Conservation (phyloP, 495 filamentous ascomycete species). For the Daldinia decipiens region DNA sequence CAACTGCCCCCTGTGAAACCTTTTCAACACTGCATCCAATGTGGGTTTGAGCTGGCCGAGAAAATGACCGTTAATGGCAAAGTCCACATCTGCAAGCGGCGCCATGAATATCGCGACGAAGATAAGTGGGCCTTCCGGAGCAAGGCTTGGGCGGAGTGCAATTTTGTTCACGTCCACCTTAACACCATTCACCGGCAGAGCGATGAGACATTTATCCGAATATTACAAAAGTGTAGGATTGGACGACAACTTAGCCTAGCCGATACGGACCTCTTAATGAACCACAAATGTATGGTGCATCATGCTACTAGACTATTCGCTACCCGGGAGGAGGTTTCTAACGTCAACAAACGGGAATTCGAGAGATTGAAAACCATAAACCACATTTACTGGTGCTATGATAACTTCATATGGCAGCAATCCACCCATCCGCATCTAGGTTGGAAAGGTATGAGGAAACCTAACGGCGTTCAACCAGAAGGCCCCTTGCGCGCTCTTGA, state of each 20-base stretch:
- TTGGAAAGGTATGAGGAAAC: slow-evolving; percentile 68
- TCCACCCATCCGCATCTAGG: slow-evolving; percentile 68
- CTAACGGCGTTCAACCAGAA: slow-evolving; percentile 66
- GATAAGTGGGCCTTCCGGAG: slow-evolving; percentile 56
- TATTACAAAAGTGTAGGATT: slow-evolving; percentile 63
- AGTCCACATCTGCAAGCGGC: slow-evolving; percentile 64
- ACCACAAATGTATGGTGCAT: slow-evolving; percentile 54
- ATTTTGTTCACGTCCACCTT: slow-evolving; percentile 55
- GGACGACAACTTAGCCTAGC: slow-evolving; percentile 50
- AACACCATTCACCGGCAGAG: slow-evolving; percentile 64
- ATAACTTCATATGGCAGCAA: slow-evolving; percentile 69
- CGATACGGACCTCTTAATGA: slow-evolving; percentile 58
- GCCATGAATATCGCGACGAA: slow-evolving; percentile 46
- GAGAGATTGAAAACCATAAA: slow-evolving; percentile 48
- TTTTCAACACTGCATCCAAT: slow-evolving; percentile 77
- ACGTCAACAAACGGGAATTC: slow-evolving; percentile 54
- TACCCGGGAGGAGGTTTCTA: slow-evolving; percentile 52
- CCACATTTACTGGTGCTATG: slow-evolving; percentile 75
- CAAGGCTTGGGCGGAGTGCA: slow-evolving; percentile 50
- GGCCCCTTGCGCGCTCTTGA: slow-evolving; percentile 62
- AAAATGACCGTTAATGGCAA: slow-evolving; percentile 75
- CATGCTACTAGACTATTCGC: slow-evolving; percentile 61
- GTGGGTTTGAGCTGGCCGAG: slow-evolving; percentile 75
- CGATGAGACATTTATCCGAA: slow-evolving; percentile 59
- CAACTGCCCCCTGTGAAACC: slow-evolving; percentile 93